These are phyloP conservation scores for Metschnikowia similis DNA, from an alignment of 805 yeast species.

Conservation along the genomic window DNA sequence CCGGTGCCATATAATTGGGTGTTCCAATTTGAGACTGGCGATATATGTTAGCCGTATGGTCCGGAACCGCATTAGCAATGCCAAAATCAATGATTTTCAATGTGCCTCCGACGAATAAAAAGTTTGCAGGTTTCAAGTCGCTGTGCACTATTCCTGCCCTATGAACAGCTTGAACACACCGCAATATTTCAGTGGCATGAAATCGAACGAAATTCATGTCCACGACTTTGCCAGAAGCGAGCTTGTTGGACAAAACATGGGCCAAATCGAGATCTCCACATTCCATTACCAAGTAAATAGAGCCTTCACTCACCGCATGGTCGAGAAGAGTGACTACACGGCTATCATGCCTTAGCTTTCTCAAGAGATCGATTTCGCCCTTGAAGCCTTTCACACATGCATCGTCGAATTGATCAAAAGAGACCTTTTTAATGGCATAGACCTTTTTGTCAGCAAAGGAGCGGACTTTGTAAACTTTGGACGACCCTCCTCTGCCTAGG, in stretches of 20 bases:
- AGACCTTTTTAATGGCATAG: conserved; percentile 78
- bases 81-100: conserved; percentile 94
- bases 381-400: conserved; percentile 72
- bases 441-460: conserved; percentile 46
- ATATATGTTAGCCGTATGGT: conserved; percentile 84
- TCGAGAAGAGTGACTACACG: conserved; percentile 80
- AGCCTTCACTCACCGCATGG: conserved; percentile 60
- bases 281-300: conserved; percentile 80
- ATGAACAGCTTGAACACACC: conserved; percentile 87
- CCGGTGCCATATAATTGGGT: conserved; percentile 98
- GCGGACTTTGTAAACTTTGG: conserved; percentile 81
- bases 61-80: conserved; percentile 90
- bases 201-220: conserved; percentile 76
- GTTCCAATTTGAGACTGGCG: conserved; percentile 92
- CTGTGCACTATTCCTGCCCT: conserved; percentile 80
- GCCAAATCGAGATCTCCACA: conserved; percentile 92
- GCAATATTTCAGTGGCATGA: conserved; percentile 71
- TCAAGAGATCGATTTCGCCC: conserved; percentile 80
- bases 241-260: conserved; percentile 61
- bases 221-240: conserved; percentile 38
- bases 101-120: conserved; percentile 75
- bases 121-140: conserved; percentile 65
- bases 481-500: conserved; percentile 88
- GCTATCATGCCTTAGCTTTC: conserved; percentile 50
- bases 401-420: conserved; percentile 77